These are phyloP conservation scores for Erythrophleum ivorense DNA, from an alignment of 331 rosid genomes.

Conservation along the genomic window DNA sequence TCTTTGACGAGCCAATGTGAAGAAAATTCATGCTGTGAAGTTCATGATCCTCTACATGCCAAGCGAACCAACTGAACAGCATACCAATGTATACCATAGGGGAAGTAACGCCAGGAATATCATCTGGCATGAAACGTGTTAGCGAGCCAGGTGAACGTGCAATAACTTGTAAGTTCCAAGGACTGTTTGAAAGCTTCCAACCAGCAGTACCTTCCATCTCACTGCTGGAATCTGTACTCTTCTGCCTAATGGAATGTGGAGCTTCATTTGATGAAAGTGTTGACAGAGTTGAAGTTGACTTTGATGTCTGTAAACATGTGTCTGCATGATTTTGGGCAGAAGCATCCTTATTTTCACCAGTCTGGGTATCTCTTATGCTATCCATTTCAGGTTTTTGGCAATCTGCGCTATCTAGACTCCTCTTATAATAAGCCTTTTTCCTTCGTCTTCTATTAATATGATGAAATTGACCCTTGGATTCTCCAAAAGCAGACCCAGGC, in stretches of 20 bases:
- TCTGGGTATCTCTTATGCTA: slow-evolving; percentile 37
- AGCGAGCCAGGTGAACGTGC: slow-evolving; percentile 94
- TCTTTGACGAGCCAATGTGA: slow-evolving; percentile 93
- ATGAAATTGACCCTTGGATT: slow-evolving; percentile 72
- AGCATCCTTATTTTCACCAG: slow-evolving; percentile 40
- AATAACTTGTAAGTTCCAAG: slow-evolving; percentile 96
- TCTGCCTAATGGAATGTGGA: slow-evolving; percentile 54
- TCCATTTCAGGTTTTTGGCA: slow-evolving; percentile 49
- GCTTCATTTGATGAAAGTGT: slow-evolving; percentile 51
- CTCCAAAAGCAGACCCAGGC: slow-evolving; percentile 96
- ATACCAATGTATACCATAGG: slow-evolving; percentile 98
- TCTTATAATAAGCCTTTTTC: slow-evolving; percentile 72
- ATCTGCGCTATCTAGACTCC: slow-evolving; percentile 58
- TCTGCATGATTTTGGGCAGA: slow-evolving; percentile 42
- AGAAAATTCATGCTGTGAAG: slow-evolving; percentile 99
- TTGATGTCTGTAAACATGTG: slow-evolving; percentile 45
- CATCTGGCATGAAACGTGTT: slow-evolving; percentile 98
- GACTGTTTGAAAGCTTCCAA: slow-evolving; percentile 98
- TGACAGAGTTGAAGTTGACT: slow-evolving; percentile 45
- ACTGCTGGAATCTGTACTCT: slow-evolving; percentile 50
- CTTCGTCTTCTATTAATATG: slow-evolving; percentile 70
- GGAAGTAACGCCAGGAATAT: slow-evolving; percentile 98
- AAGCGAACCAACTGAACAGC: slow-evolving; percentile 99
- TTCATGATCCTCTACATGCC: slow-evolving; percentile 99
- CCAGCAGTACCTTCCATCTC: slow-evolving; percentile 93